Conservation (phyloP, 768 basidiomycete genomes). For the Cantharellus cinnabarinus region DNA sequence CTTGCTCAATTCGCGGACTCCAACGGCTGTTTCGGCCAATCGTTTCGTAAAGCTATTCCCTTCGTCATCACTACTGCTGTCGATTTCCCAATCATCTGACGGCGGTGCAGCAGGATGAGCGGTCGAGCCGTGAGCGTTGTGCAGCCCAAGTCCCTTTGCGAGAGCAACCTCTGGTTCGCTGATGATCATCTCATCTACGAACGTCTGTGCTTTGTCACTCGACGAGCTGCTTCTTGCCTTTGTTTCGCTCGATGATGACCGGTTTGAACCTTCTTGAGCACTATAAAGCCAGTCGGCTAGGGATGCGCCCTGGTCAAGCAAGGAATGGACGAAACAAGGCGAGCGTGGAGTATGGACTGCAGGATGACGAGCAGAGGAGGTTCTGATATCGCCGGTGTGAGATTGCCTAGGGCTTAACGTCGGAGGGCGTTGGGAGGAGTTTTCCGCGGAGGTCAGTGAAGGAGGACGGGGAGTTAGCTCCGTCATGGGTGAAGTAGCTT, state of each 20-base stretch:
- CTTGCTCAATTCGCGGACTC: constrained; percentile 97
- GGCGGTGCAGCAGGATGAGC: constrained; percentile 9
- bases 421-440: no score
- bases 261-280: constrained; percentile 19
- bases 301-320: constrained; percentile 65
- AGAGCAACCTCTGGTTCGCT: constrained; percentile 5
- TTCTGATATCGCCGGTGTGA: no score
- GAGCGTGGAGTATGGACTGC: constrained; percentile 18
- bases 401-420: no score
- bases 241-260: constrained; percentile 7
- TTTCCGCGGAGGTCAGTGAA: no score
- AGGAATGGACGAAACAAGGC: constrained; percentile 85
- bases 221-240: background rate
- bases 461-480: no score
- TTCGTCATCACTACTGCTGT: constrained; percentile 38
- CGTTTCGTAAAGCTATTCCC: constrained; percentile 70
- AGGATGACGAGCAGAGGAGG: background rate
- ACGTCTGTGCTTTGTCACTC: background rate
- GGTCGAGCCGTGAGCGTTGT: constrained; percentile 12
- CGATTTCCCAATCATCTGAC: constrained; percentile 11
- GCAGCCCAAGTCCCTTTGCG: constrained; percentile 10
- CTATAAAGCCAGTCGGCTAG: constrained; percentile 40
- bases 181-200: background rate
- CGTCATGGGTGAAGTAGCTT: no score
- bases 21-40: constrained; percentile 89